Conservation (phyloP, 208 protist species). For the Wallacemonas sp. region DNA sequence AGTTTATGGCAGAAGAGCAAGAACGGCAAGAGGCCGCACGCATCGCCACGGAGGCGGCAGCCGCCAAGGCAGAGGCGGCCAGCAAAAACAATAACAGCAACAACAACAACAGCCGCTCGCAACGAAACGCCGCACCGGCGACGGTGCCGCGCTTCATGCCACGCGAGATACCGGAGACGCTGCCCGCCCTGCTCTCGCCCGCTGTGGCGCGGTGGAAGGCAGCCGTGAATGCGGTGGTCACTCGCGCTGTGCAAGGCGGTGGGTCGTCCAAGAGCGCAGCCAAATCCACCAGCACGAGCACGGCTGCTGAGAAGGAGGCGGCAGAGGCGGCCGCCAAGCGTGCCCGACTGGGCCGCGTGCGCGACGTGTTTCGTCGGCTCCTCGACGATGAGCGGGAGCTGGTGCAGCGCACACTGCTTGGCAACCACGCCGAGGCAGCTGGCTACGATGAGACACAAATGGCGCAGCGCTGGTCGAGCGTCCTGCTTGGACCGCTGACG, state of each 20-base stretch:
- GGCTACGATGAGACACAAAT: conserved; percentile 62
- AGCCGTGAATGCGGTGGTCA: conserved; percentile 63
- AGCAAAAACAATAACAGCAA: neutral
- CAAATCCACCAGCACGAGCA: too few species aligned
- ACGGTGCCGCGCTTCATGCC: too few species aligned
- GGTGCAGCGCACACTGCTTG: conserved; percentile 8
- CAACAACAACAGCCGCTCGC: neutral
- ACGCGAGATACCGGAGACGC: conserved; percentile 31
- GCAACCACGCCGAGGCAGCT: neutral
- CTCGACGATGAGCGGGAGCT: conserved; percentile 49
- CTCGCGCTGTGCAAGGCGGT: conserved; percentile 7
- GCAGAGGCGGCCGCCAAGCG: neutral
- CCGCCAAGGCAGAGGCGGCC: neutral
- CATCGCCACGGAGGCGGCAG: too few species aligned
- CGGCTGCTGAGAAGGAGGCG: neutral
- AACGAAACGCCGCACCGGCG: too few species aligned
- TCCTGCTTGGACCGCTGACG: conserved; percentile 65
- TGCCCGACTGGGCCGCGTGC: conserved; percentile 24
- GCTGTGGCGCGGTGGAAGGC: conserved; percentile 69
- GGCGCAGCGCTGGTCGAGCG: conserved; percentile 51
- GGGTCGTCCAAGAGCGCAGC: conserved; percentile 4
- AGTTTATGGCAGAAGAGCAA: conserved; percentile 11
- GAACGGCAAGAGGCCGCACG: neutral
- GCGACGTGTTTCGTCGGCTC: conserved; percentile 50
- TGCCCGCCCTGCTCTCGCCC: conserved; percentile 50